These are phyloP conservation scores for Mentha longifolia DNA, from an alignment of 257 asterid species.

Conservation along the genomic window DNA sequence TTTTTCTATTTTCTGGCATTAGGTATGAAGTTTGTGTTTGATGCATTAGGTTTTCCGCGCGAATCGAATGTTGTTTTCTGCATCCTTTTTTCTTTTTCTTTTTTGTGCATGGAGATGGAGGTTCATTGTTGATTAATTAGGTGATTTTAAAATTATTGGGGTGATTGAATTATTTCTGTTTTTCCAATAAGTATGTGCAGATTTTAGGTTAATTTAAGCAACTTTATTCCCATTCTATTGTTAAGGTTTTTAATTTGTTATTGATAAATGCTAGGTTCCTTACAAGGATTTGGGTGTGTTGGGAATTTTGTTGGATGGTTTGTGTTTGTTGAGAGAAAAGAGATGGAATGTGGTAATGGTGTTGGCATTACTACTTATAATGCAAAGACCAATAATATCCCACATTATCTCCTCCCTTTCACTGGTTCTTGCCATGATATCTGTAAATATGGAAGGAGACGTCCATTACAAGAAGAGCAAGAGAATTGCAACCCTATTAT, in stretches of 20 bases:
- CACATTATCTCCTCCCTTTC: constrained; percentile 76
- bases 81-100: not conserved
- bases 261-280: no score
- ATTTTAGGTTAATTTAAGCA: not conserved
- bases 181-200: not conserved
- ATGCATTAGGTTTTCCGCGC: not conserved
- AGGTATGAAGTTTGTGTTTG: not conserved
- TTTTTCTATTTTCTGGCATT: not conserved
- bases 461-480: constrained; percentile 38
- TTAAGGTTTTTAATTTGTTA: no score
- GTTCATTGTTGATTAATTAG: not conserved
- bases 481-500: constrained; percentile 31
- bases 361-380: no score
- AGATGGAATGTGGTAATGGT: constrained; percentile 36
- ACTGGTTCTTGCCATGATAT: constrained; percentile 93
- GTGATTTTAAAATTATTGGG: not conserved
- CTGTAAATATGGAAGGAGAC: constrained; percentile 75
- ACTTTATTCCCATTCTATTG: no score
- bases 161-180: not conserved
- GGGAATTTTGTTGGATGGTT: constrained; percentile 23
- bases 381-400: constrained; percentile 35
- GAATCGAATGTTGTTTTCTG: not conserved
- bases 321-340: constrained; percentile 36
- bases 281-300: constrained; percentile 41
- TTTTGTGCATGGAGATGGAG: not conserved